A percentile compares a stretch with the other conserved stretches of the same genome.
These are phyloP conservation scores for Xylariaceae sp. DNA, from an alignment of 2,329 filamentous ascomycete genomes.

Conservation along the genomic window DNA sequence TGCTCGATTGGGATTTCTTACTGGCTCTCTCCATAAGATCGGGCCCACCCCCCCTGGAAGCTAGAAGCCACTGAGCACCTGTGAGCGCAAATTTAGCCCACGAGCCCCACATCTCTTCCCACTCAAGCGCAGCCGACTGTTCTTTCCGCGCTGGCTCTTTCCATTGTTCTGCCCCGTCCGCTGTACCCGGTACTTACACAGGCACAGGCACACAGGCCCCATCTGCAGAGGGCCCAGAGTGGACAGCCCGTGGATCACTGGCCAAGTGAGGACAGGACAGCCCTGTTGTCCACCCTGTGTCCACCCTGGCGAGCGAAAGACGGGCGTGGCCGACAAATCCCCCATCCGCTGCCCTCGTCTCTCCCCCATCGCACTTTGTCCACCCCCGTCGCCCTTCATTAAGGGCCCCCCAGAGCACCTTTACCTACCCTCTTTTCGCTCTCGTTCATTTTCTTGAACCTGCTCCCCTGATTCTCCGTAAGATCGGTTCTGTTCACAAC, in stretches of 20 bases:
- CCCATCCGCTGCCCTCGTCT: slow-evolving; percentile 14
- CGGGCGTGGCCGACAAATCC: slow-evolving; percentile 16
- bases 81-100: slow-evolving; percentile 20
- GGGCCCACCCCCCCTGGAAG: slow-evolving; percentile 1
- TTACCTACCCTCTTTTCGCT: slow-evolving; percentile 25
- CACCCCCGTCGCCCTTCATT: slow-evolving; percentile 28
- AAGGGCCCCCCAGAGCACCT: slow-evolving; percentile 30
- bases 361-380: slow-evolving; percentile 25
- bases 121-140: slow-evolving; percentile 6
- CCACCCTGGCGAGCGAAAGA: slow-evolving; percentile 12
- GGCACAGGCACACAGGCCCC: slow-evolving; percentile 8
- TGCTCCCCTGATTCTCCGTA: slow-evolving; percentile 36
- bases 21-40: slow-evolving; percentile 13
- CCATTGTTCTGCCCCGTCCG: slow-evolving; percentile 9
- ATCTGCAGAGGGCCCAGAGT: slow-evolving; percentile 10
- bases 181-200: slow-evolving; percentile 13
- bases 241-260: slow-evolving; percentile 9
- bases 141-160: slow-evolving; percentile 18
- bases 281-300: slow-evolving; percentile 14
- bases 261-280: slow-evolving; percentile 10
- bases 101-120: slow-evolving; percentile 9
- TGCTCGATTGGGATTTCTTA: slow-evolving; percentile 13
- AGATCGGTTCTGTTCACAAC: slow-evolving; percentile 39
- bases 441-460: slow-evolving; percentile 35
- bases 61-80: slow-evolving; percentile 10